Base-by-base conservation (phyloP, 257 asterid species). In the Avicennia marina region DNA sequence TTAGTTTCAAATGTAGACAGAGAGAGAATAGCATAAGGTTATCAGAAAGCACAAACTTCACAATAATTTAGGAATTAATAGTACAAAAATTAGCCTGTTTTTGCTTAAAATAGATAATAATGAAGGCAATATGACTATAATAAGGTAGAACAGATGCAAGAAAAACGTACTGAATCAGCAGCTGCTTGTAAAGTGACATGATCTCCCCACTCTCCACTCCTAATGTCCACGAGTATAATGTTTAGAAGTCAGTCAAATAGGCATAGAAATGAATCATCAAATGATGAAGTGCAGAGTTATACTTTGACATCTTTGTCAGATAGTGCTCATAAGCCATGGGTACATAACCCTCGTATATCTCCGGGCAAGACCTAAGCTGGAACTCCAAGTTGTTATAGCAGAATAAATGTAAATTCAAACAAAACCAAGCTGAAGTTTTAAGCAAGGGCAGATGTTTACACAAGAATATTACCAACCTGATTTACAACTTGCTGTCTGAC, bases 181-280 rank as follows among this genome's bases (percentile, higher is more conserved):
- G 98, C 95, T 57, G 98, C 98, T 79, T 88, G 98, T 77, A 91
- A 58, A 34, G 98, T 88, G 70, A 91, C 94, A 69, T 91, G 96
- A 81, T 91, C 96, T 71, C 98, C 98, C 98, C 96, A 91, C 69
- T 87, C 96, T 17, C 96, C 95, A 12, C 63, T 79, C 88, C 98
- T 91, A 67, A 40, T 48, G 49, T 32, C 69, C 41, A 39, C 46
- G 29, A 17, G 64, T 27, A 47, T 55, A 19, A 78, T n/a, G n/a
- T n/a, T n/a, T 69, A 71, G 60, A 70, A 32, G 56, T 6, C 50
- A 60, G 52, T 55, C 50, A 44, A 54, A 62, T 17, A 45, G 56
- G 64, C 21, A 56, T 48, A 53, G 13, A 56, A 65, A 50, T 1
- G 56, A 74, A 51, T 43, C 26, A 65, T 66, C 60, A 54, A 36